Base-by-base conservation (phyloP, 2,329 filamentous ascomycete species). In the Grosmannia huntii region DNA sequence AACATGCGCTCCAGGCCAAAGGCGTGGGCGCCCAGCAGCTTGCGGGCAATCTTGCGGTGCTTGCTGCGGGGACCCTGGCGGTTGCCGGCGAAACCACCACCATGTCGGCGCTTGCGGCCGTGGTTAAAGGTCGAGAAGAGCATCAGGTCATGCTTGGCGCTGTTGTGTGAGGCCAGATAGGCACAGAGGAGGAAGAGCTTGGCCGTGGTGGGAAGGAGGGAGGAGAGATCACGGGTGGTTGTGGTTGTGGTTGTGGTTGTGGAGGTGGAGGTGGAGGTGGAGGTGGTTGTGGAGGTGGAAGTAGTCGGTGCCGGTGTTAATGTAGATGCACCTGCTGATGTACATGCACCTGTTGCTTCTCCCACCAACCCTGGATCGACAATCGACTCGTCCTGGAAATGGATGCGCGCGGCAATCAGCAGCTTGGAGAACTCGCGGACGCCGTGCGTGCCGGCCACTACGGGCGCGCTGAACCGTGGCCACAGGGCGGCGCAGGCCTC, bases 351-450 rank as follows among this genome's bases (percentile, higher is more conserved):
- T 38, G 12, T 38, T 38, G 12, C 36, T 38, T 16, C 14, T 38
- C 14, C 36, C 19, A 83, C 68, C 61, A 90, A 82, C 57, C 78
- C 79, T 3, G 86, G 85, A 44, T 87, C 79, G 4, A 92, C 76
- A 0, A 85, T 74, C n/a, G 74, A 71, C 66, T 91, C 87, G 64
- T 88, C 82, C 65, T 90, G 86, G 67, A 92, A 88, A 38, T 89
- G 76, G 0, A 77, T 74, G 19, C 86, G 77, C 28, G 84, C 81
- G 1, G 83, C 81, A 54, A 92, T 84, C 58, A 97, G 79, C 9
- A 99, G 76, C 62, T 88, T 86, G 16, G 88, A 85, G 71, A 96
- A 96, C 66, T 96, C 90, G 65, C 86, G 85, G 11, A 87, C 83
- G 1, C 80, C 79, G 65, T 86, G 84, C 10, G 86, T 85, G n/a